These are phyloP conservation scores for Aspergillus latus DNA, from an alignment of 2,329 filamentous ascomycete species.

Conservation along the genomic window DNA sequence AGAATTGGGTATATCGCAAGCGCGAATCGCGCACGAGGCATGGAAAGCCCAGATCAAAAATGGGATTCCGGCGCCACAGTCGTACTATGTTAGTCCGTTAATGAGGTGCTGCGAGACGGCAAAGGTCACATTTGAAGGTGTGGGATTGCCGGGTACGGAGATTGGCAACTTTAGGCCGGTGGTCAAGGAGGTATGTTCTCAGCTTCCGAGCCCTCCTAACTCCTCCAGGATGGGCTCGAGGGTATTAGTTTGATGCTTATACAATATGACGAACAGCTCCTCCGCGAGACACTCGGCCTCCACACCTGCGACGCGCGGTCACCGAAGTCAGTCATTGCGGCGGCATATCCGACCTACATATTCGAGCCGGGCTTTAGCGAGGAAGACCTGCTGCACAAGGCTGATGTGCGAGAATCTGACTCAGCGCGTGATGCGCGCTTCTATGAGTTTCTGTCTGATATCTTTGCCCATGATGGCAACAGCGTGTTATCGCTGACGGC, in stretches of 20 bases:
- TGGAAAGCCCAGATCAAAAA: constrained; percentile 50
- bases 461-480: constrained; percentile 51
- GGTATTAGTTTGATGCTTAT: no score
- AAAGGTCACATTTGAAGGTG: constrained; percentile 51
- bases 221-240: no score
- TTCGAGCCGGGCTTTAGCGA: constrained; percentile 58
- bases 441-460: constrained; percentile 51
- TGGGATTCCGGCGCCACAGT: constrained; percentile 54
- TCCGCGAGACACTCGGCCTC: constrained; percentile 60
- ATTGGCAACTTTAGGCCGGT: constrained; percentile 52
- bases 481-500: constrained; percentile 56
- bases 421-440: constrained; percentile 50
- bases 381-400: constrained; percentile 54
- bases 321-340: constrained; percentile 48
- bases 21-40: constrained; percentile 44
- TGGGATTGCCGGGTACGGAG: constrained; percentile 45
- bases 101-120: constrained; percentile 60
- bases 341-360: constrained; percentile 50
- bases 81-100: constrained; percentile 59
- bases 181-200: constrained; percentile 53
- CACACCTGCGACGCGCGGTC: constrained; percentile 63
- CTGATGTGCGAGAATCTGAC: constrained; percentile 50
- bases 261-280: constrained; percentile 32
- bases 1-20: constrained; percentile 53
- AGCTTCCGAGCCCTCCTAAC: no score